Base-by-base conservation (phyloP, 2,329 filamentous ascomycete species). In the Amphichorda felina region DNA sequence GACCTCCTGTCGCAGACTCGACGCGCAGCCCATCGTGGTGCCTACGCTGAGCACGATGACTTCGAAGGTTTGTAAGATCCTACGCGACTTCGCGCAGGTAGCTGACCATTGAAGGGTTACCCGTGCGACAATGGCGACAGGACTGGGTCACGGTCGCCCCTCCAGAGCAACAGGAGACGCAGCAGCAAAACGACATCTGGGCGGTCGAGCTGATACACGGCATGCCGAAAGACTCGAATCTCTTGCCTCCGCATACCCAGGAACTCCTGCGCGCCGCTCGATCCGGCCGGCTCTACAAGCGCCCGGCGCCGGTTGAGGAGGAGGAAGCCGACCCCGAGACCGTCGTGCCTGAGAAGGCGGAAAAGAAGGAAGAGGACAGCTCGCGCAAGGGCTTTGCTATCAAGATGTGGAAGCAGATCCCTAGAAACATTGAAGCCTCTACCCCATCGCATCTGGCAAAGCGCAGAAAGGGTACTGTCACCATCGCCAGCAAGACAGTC, bases 111-210 rank as follows among this genome's bases (percentile, higher is more conserved):
- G 22, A 73, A 68, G 85, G 87, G 40, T 70, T 95, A 9, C 89
- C 89, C 13, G 82, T 95, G 39, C 81, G 87, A 50, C 86, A 94
- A 71, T 96, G 87, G 82, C 78, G 83, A 38, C 77, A 82, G 43
- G 76, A 82, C 39, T 66, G 65, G 59, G 70, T 85, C 38, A 79
- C 63, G 29, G 63, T 89, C 50, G 76, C 75, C 44, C 79, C 84
- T 35, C 74, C 74, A 10, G 63, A 70, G 8, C 68, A 74, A 26
- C 65, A 75, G 42, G 81, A 88, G 46, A 75, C 69, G 19, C 66
- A 61, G 22, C 66, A 76, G 41, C 70, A 70, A 45, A 75, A 77
- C 48, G 74, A 82, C 52, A 66, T 74, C 35, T 89, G 82, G 73
- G 79, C 77, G n/a, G 51, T 67, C 33, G 88, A 94, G 51, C 70